Percentiles rank a stretch among this genome's conserved stretches.
Conservation (phyloP, 345 rosid genomes). For the Pistacia atlantica region DNA sequence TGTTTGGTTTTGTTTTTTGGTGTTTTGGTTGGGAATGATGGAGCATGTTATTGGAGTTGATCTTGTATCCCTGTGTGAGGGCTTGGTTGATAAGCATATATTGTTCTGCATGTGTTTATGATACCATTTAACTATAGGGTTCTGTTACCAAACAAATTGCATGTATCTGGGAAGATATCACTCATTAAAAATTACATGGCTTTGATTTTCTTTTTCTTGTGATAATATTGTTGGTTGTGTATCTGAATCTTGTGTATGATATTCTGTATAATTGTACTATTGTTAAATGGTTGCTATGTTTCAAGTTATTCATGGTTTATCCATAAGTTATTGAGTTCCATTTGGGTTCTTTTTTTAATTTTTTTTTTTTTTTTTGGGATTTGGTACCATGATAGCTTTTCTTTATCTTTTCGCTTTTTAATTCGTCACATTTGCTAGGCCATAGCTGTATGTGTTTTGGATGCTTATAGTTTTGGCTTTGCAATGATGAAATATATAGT, state of each 20-base stretch:
- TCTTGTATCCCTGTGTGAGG: background rate
- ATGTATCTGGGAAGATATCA: background rate
- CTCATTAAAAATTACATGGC: background rate
- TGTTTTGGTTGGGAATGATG: background rate
- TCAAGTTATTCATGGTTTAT: too few relatives aligned
- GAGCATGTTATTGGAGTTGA: background rate
- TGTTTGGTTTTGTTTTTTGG: background rate
- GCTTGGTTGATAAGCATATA: background rate
- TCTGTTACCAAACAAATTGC: background rate
- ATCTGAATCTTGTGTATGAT: background rate
- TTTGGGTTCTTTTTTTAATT: too few relatives aligned
- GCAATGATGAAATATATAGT: background rate
- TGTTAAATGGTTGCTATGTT: too few relatives aligned
- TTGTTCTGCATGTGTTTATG: background rate
- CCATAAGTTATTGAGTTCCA: too few relatives aligned
- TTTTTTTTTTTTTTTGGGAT: too few relatives aligned
- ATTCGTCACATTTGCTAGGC: background rate
- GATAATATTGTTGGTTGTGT: background rate
- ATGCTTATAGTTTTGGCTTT: background rate
- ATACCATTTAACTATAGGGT: background rate
- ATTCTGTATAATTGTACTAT: background rate
- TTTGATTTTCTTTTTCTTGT: background rate
- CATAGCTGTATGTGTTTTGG: background rate
- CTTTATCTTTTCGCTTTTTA: too few relatives aligned
- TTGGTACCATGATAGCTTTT: too few relatives aligned